phyloP scores from a whole-genome alignment of 148 eudicot genomes.

The Amaranthus cruentus region DNA sequence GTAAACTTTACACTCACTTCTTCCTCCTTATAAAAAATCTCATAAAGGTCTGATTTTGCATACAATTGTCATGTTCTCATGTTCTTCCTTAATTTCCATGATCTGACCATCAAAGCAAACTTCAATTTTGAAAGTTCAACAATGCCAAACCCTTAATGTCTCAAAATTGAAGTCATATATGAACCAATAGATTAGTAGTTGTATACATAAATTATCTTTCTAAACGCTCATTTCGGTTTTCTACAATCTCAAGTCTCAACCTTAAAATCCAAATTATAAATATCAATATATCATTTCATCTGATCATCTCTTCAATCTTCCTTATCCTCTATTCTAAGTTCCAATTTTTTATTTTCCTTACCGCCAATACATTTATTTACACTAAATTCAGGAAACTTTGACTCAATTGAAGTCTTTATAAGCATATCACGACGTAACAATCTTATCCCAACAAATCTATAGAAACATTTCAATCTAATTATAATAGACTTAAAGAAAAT shows the following conservation, averaged over 20 bases:
- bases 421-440: background rate
- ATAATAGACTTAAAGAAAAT: background rate
- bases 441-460: constrained; percentile 1
- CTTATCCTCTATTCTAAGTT: too few relatives aligned
- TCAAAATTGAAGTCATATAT: too few relatives aligned
- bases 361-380: background rate
- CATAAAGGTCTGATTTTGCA: background rate
- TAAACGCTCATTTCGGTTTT: too few relatives aligned
- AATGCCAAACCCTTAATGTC: background rate
- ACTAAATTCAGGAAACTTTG: background rate
- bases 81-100: background rate
- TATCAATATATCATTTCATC: background rate
- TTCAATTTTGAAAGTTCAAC: background rate
- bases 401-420: background rate
- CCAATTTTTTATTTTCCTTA: background rate
- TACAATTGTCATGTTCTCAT: background rate
- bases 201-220: too few relatives aligned
- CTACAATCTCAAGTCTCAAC: too few relatives aligned
- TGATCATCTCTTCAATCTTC: too few relatives aligned
- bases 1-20: too few relatives aligned
- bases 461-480: too few relatives aligned
- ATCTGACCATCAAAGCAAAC: background rate
- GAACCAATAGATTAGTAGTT: too few relatives aligned
- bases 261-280: background rate
- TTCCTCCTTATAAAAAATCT: too few relatives aligned